Evolutionary conservation across 495 filamentous ascomycete genomes (phyloP), one percentile per base, ranked within the genome.

Genomic region (Collariella sp.): DNA sequence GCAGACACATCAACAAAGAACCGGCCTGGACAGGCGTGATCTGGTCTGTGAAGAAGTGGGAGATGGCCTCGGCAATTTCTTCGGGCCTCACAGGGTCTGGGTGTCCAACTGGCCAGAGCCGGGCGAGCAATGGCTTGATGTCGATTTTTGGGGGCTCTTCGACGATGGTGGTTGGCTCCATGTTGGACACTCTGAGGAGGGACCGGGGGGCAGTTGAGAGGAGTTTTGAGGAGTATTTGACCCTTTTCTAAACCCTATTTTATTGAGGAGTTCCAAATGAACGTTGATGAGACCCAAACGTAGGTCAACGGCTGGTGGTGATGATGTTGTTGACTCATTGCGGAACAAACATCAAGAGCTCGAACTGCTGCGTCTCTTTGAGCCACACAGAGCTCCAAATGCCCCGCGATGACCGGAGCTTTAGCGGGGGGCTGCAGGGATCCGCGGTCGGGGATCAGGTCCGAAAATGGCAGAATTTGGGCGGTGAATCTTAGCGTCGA

Each of bases 41-140:
- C 39, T 80, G 77, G 70, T 96, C 82, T 23, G 87, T 88, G 64
- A 97, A 96, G 64, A 95, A 91, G 59, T 86, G 76, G 3, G 88
- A 83, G 59, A 99, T 84, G 15, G 93, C 91, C 7, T 84, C 71
- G 52, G 91, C 89, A 61, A 99, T 91, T 56, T 95, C 86, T 34
- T 83, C 76, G 18, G 91, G 84, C 18, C 81, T 79, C 12, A 90
- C 83, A 0, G 79, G 75, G 31, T 79, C 73, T 29, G 55, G 51
- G 29, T 58, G 60, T 29, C 62, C 66, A 2, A 67, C 18, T 47
- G 87, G 83, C 80, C 87, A 85, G 22, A 97, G 78, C 36, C 83
- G 78, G 55, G 87, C 82, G 48, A 97, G 82, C 15, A 97, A 79
- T 15, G 87, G 83, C 7, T 86, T 83, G 61, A 97, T 89, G 46